A percentile compares a stretch with the other conserved stretches of the same genome.
Evolutionary conservation across 768 basidiomycete species (phyloP).

Genomic region (Cubamyces lactineus): DNA sequence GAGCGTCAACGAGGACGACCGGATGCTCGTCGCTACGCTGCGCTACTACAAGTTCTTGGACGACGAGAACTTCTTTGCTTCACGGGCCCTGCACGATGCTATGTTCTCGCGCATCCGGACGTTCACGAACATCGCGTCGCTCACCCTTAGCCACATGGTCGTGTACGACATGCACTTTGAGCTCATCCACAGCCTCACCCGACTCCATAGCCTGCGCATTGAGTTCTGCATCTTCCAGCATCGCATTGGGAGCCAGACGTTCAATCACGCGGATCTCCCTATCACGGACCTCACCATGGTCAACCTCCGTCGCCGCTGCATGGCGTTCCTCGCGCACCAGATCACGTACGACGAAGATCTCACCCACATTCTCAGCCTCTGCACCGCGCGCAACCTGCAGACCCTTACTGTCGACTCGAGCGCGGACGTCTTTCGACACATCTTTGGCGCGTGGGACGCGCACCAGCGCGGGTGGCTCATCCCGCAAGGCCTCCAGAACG

Average conservation of each 20-base stretch:
- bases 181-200: constrained; percentile 41
- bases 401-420: constrained; percentile 50
- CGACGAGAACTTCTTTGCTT: constrained; percentile 10
- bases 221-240: constrained; percentile 44
- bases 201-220: constrained; percentile 43
- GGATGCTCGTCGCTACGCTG: constrained; percentile 3
- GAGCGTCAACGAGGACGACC: neutral
- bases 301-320: constrained; percentile 36
- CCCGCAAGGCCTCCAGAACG: constrained; percentile 27
- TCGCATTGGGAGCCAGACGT: constrained; percentile 13
- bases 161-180: constrained; percentile 41
- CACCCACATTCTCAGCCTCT: constrained; percentile 35
- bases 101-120: constrained; percentile 30
- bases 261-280: constrained; percentile 40
- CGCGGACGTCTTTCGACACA: constrained; percentile 42
- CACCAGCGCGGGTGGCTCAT: constrained; percentile 18
- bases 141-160: constrained; percentile 42
- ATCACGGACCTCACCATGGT: constrained; percentile 47
- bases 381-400: constrained; percentile 40
- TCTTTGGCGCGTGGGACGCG: constrained; percentile 23
- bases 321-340: constrained; percentile 16
- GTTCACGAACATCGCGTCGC: constrained; percentile 42
- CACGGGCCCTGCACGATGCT: constrained; percentile 18
- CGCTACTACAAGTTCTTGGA: constrained; percentile 18
- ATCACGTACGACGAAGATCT: constrained; percentile 26